phyloP scores from a whole-genome alignment of 179 eudicot genomes.

The Drosera spatulata region DNA sequence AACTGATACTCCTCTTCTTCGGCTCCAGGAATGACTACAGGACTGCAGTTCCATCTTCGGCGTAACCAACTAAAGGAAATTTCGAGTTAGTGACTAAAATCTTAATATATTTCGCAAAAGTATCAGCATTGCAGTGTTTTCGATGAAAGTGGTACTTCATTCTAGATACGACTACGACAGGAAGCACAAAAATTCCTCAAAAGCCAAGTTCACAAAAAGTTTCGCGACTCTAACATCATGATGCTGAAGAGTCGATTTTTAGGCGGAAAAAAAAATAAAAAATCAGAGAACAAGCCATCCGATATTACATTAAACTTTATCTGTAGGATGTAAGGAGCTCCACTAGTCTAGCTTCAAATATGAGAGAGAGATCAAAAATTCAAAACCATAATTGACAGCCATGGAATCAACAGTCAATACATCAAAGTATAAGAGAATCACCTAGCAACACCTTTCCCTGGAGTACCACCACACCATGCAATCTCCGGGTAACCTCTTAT shows the following conservation, averaged over 20 bases:
- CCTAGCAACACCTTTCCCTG: conserved; percentile 92
- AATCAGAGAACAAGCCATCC: too few species aligned
- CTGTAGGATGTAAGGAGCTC: neutral
- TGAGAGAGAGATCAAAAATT: conserved; percentile 6
- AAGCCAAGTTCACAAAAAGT: too few species aligned
- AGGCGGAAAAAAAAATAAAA: too few species aligned
- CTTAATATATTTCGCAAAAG: too few species aligned
- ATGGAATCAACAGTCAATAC: neutral
- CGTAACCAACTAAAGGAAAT: conserved; percentile 72
- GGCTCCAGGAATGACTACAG: conserved; percentile 81
- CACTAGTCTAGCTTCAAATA: neutral
- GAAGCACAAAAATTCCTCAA: too few species aligned
- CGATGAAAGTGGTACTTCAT: too few species aligned
- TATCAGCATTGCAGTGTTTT: too few species aligned
- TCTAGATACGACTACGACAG: too few species aligned
- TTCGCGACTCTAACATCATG: too few species aligned
- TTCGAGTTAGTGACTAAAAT: too few species aligned
- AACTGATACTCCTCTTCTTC: conserved; percentile 86
- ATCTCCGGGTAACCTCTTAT: conserved; percentile 71
- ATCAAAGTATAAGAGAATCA: conserved; percentile 10
- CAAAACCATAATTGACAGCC: conserved; percentile 1
- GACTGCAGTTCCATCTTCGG: conserved; percentile 95
- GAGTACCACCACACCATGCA: conserved; percentile 99
- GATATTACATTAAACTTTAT: too few species aligned
- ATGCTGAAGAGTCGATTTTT: too few species aligned